Conservation (phyloP, 306 rosid genomes). For the Pyrus pyrifolia region DNA sequence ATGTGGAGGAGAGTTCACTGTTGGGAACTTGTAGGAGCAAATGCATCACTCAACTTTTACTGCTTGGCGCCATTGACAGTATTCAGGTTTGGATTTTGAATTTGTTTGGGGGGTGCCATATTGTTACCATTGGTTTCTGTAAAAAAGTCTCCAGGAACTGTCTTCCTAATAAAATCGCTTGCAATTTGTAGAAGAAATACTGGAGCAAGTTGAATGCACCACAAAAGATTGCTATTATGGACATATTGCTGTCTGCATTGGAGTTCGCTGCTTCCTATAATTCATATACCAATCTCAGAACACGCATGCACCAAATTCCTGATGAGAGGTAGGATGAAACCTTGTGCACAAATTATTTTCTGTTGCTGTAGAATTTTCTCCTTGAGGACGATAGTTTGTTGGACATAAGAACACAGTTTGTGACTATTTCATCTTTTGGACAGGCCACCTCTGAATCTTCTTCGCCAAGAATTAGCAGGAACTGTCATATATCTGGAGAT, state of each 20-base stretch:
- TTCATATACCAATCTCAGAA: slow-evolving; percentile 74
- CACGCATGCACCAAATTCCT: slow-evolving; percentile 81
- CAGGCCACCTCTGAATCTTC: slow-evolving; percentile 98
- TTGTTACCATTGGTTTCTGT: background rate
- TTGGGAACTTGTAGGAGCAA: slow-evolving; percentile 77
- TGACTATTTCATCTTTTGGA: slow-evolving; percentile 25
- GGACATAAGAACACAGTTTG: slow-evolving; percentile 1
- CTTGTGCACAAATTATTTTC: background rate
- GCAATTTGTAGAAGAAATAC: slow-evolving; percentile 76
- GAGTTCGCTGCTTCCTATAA: slow-evolving; percentile 94
- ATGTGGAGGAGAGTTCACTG: slow-evolving; percentile 73
- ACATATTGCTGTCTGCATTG: slow-evolving; percentile 67
- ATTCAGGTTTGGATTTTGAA: slow-evolving; percentile 71
- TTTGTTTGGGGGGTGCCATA: background rate
- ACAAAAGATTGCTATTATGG: slow-evolving; percentile 78
- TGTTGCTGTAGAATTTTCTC: slow-evolving; percentile 10
- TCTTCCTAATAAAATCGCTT: slow-evolving; percentile 14
- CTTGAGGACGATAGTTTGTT: slow-evolving; percentile 1
- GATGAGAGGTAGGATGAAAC: slow-evolving; percentile 60
- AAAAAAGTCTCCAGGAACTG: background rate
- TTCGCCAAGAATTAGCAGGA: slow-evolving; percentile 89
- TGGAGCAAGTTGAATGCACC: slow-evolving; percentile 71
- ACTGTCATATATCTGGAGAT: slow-evolving; percentile 79
- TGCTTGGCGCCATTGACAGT: slow-evolving; percentile 81
- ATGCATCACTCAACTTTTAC: slow-evolving; percentile 88